Base-by-base conservation (phyloP, 768 basidiomycete species). In the Boletus subcaerulescens region DNA sequence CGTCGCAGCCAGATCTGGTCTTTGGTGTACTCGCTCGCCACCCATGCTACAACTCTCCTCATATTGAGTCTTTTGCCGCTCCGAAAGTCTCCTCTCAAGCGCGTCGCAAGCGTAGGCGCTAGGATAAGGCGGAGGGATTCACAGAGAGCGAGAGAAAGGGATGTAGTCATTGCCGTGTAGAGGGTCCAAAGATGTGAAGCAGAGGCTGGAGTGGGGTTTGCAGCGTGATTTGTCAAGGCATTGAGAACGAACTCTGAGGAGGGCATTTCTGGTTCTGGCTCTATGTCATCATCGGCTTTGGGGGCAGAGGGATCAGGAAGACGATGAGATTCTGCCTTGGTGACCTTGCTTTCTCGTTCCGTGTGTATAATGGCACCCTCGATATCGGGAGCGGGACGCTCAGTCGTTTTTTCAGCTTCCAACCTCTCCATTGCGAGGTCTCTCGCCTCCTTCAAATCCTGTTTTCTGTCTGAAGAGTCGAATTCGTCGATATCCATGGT, bases 1-100 rank as follows among this genome's bases (percentile, higher is more conserved):
- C 97, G 83, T 24, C 96, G 87, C 35, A 98, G 77, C 97, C 97
- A 99, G 60, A 98, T 98, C 74, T 95, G 95, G 80, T 99, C 96
- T 71, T 98, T 98, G 48, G 95, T 98, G 77, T 92, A 99, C 74
- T 99, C 97, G 73, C 89, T 92, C 35, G 97, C 96, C 57, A 99
- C 95, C 77, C 96, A 98, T 4, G 91, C 85, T 57, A 99, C 95
- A 70, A 98, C 93, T 74, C 95, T 95, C 70, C 95, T 93, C 96
- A 98, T 98, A 72, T 98, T 98, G 31, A 99, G 81, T 18, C 96
- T 82, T 74, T 99, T 99, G 49, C 97, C 97, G 0, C 92, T 95
- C 31, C 95, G 89, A 71, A 97, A 99, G 76, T 98, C 97, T 38
- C 97, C 97, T 72, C 90, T 89, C 42, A 99, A 78, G 20, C 97